Conservation (phyloP, 2,329 filamentous ascomycete genomes). For the Phaeoacremonium minimum region DNA sequence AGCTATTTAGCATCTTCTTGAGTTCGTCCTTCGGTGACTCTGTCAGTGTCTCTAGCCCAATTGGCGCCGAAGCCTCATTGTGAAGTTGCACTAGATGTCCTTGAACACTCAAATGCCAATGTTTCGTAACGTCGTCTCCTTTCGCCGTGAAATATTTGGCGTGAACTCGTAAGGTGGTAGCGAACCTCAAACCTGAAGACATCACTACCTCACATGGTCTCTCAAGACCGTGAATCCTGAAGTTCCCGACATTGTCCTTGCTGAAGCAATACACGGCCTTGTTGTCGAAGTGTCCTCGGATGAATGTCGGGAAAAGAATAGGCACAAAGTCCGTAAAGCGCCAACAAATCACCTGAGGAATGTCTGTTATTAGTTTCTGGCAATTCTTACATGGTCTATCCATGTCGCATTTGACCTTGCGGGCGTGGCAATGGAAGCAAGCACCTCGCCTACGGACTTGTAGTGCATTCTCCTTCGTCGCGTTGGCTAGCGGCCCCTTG, state of each 20-base stretch:
- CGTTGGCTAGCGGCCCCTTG: constrained; percentile 49
- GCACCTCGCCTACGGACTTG: constrained; percentile 50
- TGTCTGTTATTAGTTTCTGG: constrained; percentile 41
- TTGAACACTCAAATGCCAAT: constrained; percentile 41
- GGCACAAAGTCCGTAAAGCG: constrained; percentile 52
- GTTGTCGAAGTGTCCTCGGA: constrained; percentile 45
- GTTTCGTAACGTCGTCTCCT: constrained; percentile 40
- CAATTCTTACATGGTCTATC: constrained; percentile 54
- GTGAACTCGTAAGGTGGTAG: constrained; percentile 37
- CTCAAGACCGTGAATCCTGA: constrained; percentile 34
- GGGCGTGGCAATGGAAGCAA: constrained; percentile 56
- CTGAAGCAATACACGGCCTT: constrained; percentile 45
- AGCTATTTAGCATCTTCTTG: constrained; percentile 36
- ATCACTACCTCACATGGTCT: constrained; percentile 40
- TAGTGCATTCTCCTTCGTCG: constrained; percentile 50
- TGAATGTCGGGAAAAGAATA: constrained; percentile 47
- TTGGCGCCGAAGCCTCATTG: constrained; percentile 38
- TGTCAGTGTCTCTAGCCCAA: constrained; percentile 43
- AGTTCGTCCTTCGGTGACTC: constrained; percentile 37
- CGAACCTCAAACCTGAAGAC: constrained; percentile 40
- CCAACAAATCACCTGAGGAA: constrained; percentile 55
- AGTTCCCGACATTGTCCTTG: constrained; percentile 41
- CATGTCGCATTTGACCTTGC: constrained; percentile 55
- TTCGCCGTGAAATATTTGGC: constrained; percentile 50
- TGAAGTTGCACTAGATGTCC: constrained; percentile 33